These are phyloP conservation scores for Lachnellula hyalina DNA, from an alignment of 2,329 filamentous ascomycete genomes.

Conservation along the genomic window DNA sequence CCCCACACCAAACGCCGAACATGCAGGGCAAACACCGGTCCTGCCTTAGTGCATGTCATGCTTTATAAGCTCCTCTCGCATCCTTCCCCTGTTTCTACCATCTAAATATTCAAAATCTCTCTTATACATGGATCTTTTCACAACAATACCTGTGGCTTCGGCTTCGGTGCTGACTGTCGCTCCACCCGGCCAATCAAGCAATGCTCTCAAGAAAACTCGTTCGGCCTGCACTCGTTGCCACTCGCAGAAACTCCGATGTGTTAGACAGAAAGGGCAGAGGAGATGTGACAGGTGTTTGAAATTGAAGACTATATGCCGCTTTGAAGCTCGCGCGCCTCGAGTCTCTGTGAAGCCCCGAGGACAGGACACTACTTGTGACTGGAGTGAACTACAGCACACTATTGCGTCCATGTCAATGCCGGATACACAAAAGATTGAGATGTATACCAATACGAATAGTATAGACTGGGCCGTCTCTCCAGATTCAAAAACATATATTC, in stretches of 20 bases:
- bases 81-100: neutral
- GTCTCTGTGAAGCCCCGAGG: neutral
- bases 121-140: neutral
- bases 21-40: neutral
- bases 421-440: too few relatives aligned
- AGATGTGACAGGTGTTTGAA: slow-evolving; percentile 9
- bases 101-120: neutral
- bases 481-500: neutral
- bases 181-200: neutral
- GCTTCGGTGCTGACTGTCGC: neutral
- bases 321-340: slow-evolving; percentile 3
- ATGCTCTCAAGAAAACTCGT: slow-evolving; percentile 4
- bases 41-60: neutral
- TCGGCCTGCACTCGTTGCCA: slow-evolving; percentile 12
- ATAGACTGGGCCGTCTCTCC: neutral
- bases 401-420: neutral
- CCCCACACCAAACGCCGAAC: neutral
- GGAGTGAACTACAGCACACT: neutral
- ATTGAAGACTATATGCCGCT: slow-evolving; percentile 6
- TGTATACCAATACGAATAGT: too few relatives aligned
- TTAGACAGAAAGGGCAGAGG: neutral
- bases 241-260: slow-evolving; percentile 8
- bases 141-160: neutral
- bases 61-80: neutral
- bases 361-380: neutral